Conservation (phyloP, 371 early-diverging fungal genomes). For the Actinomucor elegans region DNA sequence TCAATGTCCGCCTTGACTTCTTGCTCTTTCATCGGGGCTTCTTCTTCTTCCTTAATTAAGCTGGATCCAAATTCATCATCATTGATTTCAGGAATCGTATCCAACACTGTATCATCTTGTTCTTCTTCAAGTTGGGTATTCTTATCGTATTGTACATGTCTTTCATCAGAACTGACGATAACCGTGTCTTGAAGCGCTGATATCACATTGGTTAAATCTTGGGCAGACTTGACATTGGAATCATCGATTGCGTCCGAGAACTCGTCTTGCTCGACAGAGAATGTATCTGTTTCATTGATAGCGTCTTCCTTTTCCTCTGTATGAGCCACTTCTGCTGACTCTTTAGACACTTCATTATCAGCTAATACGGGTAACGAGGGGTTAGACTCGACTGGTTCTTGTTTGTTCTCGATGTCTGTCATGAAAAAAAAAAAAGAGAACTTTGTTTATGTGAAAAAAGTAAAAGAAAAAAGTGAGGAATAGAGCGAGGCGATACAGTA, state of each 20-base stretch:
- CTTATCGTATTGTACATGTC: neutral
- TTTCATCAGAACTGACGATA: neutral
- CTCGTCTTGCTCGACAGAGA: slow-evolving; percentile 5
- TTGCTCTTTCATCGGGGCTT: neutral
- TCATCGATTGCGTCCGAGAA: slow-evolving; percentile 2
- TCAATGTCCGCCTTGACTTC: slow-evolving; percentile 2
- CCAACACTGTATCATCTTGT: neutral
- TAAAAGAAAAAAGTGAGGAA: neutral
- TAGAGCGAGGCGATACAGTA: too few relatives aligned
- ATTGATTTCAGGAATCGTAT: slow-evolving; percentile 6
- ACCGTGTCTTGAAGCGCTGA: slow-evolving; percentile 8
- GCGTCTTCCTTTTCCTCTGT: too few relatives aligned
- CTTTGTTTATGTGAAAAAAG: neutral
- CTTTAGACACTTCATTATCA: neutral
- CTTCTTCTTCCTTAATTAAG: slow-evolving; percentile 5
- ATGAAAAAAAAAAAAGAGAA: neutral
- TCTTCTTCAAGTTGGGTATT: neutral
- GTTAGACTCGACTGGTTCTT: neutral
- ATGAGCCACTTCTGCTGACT: too few relatives aligned
- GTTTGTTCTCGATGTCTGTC: slow-evolving; percentile 1
- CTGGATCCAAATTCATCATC: slow-evolving; percentile 8
- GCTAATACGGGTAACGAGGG: neutral
- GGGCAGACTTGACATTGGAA: neutral
- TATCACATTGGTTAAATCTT: slow-evolving; percentile 13
- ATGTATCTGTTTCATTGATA: neutral